Base-by-base conservation (phyloP, 148 eudicot species). In the Salicornia ramosissima region DNA sequence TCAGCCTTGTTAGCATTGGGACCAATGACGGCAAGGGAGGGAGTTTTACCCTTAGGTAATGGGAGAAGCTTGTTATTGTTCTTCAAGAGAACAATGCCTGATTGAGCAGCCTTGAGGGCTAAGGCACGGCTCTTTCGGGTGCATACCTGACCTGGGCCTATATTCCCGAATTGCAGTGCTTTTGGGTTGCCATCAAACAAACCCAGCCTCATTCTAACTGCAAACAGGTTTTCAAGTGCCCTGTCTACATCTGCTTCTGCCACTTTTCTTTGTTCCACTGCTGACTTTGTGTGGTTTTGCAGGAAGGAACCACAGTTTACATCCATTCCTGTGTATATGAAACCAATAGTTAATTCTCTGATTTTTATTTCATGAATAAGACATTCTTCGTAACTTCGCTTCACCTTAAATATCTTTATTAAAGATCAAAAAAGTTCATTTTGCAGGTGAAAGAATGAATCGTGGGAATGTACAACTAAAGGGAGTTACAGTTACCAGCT, bases 71-170 rank as follows among this genome's bases (percentile, higher is more conserved):
- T 77, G 67, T 59, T 75, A 7, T 77, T 49, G 78, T 91, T 91
- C 74, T 91, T 91, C 45, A 91, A 78, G 47, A 89, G 85, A 33
- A 92, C 96, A 10, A 89, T 86, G 64, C 97, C 96, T 16, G 80
- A 71, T 43, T 69, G 83, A 6, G 97, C 97, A 15, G 93, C 96
- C 78, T 86, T 85, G 30, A 92, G 88, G 64, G 97, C 96, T 63
- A 87, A 76, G 4, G 75, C 75, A 30, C 73, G 83, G 72, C 85
- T 86, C 36, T 80, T 74, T 46, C 71, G 66, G 70, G 79, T 80
- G 63, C 97, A 92, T 56, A 92, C 91, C 34, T 82, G 72, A 52
- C 67, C 49, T 13, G 90, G 73, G 6, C 83, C 75, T 8, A 92
- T 77, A 52, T 83, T 79, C 36, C 93, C 93, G 9, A 34, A 86